Evolutionary conservation across 257 asterid genomes (phyloP).

Genomic region (Plectranthus barbatus): DNA sequence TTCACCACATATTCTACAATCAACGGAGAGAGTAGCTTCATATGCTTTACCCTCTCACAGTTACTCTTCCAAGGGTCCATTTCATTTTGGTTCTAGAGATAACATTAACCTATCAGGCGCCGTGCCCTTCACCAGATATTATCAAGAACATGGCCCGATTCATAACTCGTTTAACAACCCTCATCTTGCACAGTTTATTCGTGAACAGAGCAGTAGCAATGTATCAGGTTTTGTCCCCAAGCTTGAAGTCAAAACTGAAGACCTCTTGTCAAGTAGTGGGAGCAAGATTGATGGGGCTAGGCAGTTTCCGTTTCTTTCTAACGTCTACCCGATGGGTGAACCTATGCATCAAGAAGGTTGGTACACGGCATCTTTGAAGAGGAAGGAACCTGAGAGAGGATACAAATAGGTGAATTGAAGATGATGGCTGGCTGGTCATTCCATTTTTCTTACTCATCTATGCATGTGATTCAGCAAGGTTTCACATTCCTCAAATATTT

Average conservation of each 20-base stretch:
- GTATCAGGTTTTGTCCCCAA: conserved; percentile 2
- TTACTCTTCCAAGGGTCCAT: conserved; percentile 23
- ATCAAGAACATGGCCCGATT: conserved; percentile 12
- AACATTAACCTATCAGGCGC: not conserved
- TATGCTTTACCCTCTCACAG: conserved; percentile 26
- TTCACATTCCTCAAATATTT: not conserved
- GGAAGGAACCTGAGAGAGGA: conserved; percentile 57
- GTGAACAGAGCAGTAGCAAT: conserved; percentile 15
- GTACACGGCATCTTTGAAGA: conserved; percentile 29
- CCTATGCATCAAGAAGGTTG: conserved; percentile 23
- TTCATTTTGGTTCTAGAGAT: conserved; percentile 15
- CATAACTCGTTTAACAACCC: conserved; percentile 14
- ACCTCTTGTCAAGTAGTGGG: conserved; percentile 14
- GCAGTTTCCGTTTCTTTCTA: conserved; percentile 21
- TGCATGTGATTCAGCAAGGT: conserved; percentile 7
- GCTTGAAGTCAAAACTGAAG: conserved; percentile 17
- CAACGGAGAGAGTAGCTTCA: conserved; percentile 25
- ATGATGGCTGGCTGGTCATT: conserved; percentile 11
- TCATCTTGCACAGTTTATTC: conserved; percentile 19
- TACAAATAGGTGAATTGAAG: conserved; percentile 29
- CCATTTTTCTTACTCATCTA: conserved; percentile 4
- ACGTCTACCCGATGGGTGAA: conserved; percentile 19
- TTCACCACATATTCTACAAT: conserved; percentile 24
- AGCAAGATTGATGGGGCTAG: conserved; percentile 21
- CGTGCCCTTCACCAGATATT: conserved; percentile 20